Percentiles rank a stretch among this genome's conserved stretches.
Evolutionary conservation across 805 yeast genomes (phyloP).

Genomic region (Kluyveromyces wickerhamii): DNA sequence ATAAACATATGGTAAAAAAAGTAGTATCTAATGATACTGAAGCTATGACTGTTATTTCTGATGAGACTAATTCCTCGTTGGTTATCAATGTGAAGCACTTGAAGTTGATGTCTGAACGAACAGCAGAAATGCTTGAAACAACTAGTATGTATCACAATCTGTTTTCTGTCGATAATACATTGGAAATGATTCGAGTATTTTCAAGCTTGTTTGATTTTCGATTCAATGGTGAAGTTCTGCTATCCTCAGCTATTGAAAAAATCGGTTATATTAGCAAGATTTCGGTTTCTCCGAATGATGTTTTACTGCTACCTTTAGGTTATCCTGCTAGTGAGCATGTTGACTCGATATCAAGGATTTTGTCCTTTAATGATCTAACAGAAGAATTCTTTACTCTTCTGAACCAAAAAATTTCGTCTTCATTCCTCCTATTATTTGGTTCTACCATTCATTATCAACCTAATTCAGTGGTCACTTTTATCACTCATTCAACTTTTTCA

Average conservation of each 20-base stretch:
- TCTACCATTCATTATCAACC: slow-evolving; percentile 20
- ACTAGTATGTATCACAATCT: slow-evolving; percentile 33
- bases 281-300: slow-evolving; percentile 11
- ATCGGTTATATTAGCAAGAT: slow-evolving; percentile 19
- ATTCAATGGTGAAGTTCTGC: slow-evolving; percentile 62
- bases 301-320: slow-evolving; percentile 21
- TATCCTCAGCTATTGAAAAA: slow-evolving; percentile 25
- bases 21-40: slow-evolving; percentile 7
- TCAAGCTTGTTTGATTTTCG: slow-evolving; percentile 33
- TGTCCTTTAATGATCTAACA: slow-evolving; percentile 25
- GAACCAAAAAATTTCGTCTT: slow-evolving; percentile 15
- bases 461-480: slow-evolving; percentile 16
- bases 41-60: slow-evolving; percentile 5
- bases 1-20: slow-evolving; percentile 16
- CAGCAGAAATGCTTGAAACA: slow-evolving; percentile 62
- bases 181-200: slow-evolving; percentile 31
- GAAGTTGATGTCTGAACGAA: slow-evolving; percentile 55
- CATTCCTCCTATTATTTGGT: slow-evolving; percentile 19
- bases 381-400: slow-evolving; percentile 20
- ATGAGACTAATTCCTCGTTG: slow-evolving; percentile 23
- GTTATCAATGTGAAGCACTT: slow-evolving; percentile 43
- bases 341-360: slow-evolving; percentile 5
- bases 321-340: slow-evolving; percentile 19
- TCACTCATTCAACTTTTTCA: slow-evolving; percentile 20
- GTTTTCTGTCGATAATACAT: slow-evolving; percentile 23